phyloP scores from a whole-genome alignment of 306 rosid genomes.

The Castanea mollissima region DNA sequence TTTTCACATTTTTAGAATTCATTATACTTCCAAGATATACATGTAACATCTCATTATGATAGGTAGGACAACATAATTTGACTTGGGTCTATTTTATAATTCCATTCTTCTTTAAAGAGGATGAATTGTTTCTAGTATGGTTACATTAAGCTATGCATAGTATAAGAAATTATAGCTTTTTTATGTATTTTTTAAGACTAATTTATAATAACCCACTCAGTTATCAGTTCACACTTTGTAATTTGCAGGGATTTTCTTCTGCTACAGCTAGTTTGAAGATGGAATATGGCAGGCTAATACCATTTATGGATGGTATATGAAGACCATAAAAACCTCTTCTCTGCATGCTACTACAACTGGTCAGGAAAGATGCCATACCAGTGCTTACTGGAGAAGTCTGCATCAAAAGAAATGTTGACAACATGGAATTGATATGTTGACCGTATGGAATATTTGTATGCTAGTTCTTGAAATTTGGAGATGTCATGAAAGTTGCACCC shows the following conservation, averaged over 20 bases:
- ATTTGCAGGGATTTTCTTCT: slow-evolving; percentile 46
- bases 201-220: slow-evolving; percentile 21
- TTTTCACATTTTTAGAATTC: not conserved
- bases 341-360: slow-evolving; percentile 19
- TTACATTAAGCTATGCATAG: slow-evolving; percentile 28
- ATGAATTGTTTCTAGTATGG: slow-evolving; percentile 16
- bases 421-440: not conserved
- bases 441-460: not conserved
- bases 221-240: slow-evolving; percentile 33
- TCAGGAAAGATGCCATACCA: slow-evolving; percentile 22
- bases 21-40: slow-evolving; percentile 10
- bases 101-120: slow-evolving; percentile 18
- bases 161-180: slow-evolving; percentile 16
- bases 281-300: slow-evolving; percentile 23
- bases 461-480: slow-evolving; percentile 1
- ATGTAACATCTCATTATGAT: slow-evolving; percentile 28
- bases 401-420: slow-evolving; percentile 14
- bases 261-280: slow-evolving; percentile 17
- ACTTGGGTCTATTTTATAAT: slow-evolving; percentile 8
- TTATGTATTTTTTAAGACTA: slow-evolving; percentile 13
- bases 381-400: slow-evolving; percentile 5
- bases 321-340: slow-evolving; percentile 6
- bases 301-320: slow-evolving; percentile 12
- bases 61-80: slow-evolving; percentile 26
- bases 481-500: not conserved